Evolutionary conservation across 768 basidiomycete species (phyloP), one percentile per base, ranked within the genome.

Genomic region (Kwoniella dendrophila): DNA sequence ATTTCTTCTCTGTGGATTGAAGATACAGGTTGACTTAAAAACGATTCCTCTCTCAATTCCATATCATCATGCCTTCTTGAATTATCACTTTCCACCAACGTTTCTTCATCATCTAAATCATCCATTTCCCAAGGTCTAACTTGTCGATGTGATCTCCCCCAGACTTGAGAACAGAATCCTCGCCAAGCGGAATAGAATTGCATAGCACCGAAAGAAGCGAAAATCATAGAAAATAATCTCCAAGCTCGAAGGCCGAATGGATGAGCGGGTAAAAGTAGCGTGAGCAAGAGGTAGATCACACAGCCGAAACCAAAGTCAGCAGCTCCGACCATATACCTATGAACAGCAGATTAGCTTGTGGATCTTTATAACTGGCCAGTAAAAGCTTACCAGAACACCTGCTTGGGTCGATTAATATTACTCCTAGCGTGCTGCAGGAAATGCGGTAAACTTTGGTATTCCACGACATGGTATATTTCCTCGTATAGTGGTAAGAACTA

Each of bases 91-190:
- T 60, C 50, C 26, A 64, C 56, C 24, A 47, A 18, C 5, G 43
- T 47, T 36, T 69, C 67, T 22, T 73, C 72, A 32, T 60, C 59
- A 18, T 59, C 68, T 20, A 66, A 11, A 20, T 67, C 66, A 33
- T 73, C 71, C 70, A 76, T 62, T 40, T 76, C 75, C 75, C 75
- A 76, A 0, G 75, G 75, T 47, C 61, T 51, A 41, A 76, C 54
- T 56, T 76, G 75, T 29, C 71, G 62, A 43, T 57, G 55, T 2
- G 52, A 43, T 44, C 75, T 41, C 0, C 69, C 71, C 75, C 75
- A 76, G 1, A 73, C 66, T 32, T 73, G 72, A 26, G 60, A 38
- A 51, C 75, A 76, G 68, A 76, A 76, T 3, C 75, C 75, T 41
- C 75, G 62, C 24, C 54, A 63, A 6, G 72, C 72, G 18, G 75